Evolutionary conservation across 495 filamentous ascomycete genomes (phyloP).

Genomic region (Tuber borchii): DNA sequence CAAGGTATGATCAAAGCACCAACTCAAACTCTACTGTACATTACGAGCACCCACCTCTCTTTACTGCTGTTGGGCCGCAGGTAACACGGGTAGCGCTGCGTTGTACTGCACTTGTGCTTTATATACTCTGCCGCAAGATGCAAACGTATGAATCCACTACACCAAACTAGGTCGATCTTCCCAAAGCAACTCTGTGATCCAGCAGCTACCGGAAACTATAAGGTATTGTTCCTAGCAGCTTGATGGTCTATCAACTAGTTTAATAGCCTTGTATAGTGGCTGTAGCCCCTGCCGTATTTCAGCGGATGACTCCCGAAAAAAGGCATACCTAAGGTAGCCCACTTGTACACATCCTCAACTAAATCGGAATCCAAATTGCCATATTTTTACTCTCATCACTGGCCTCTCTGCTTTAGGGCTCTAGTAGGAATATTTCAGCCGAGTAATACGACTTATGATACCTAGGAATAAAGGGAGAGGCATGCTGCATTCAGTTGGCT

Average conservation of each 20-base stretch:
- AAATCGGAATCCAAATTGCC: neutral
- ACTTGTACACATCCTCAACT: neutral
- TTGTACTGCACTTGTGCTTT: too few species aligned
- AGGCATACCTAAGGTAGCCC: neutral
- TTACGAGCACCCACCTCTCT: too few species aligned
- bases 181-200: too few species aligned
- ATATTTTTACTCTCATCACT: neutral
- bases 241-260: neutral
- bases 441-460: neutral
- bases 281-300: neutral
- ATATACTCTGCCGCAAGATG: too few species aligned
- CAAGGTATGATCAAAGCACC: too few species aligned
- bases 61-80: too few species aligned
- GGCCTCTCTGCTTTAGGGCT: neutral
- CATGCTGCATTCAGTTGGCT: neutral
- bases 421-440: neutral
- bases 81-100: too few species aligned
- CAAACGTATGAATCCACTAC: neutral
- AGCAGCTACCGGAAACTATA: too few species aligned
- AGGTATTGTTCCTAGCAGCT: too few species aligned
- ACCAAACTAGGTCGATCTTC: too few species aligned
- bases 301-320: neutral
- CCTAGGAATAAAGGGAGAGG: neutral
- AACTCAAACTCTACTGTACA: too few species aligned
- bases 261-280: neutral